Conservation (phyloP, 1,139 yeast genomes). For the Scheffersomyces segobiensis region DNA sequence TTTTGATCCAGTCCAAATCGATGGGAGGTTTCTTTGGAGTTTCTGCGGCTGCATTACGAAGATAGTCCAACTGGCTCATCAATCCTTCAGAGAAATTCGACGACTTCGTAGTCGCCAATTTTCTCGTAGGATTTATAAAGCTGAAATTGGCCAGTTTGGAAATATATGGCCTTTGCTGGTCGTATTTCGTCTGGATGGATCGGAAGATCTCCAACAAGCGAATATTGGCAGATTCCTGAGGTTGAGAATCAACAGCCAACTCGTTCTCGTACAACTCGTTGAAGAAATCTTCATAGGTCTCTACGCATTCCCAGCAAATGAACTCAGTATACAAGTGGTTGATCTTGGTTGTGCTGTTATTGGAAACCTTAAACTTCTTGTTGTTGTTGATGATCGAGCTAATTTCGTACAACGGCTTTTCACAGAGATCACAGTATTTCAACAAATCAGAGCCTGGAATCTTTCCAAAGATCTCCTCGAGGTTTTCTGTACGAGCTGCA, state of each 20-base stretch:
- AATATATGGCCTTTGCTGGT: conserved; percentile 3
- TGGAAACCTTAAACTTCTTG: conserved; percentile 13
- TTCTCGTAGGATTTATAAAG: neutral
- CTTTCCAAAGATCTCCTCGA: conserved; percentile 43
- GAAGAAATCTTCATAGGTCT: conserved; percentile 53
- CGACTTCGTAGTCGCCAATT: neutral
- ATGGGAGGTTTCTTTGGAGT: conserved; percentile 9
- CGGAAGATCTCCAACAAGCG: conserved; percentile 24
- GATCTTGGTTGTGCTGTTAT: conserved; percentile 3
- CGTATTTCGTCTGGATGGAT: conserved; percentile 21
- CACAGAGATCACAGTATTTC: conserved; percentile 65
- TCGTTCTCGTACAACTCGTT: conserved; percentile 28
- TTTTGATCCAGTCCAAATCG: conserved; percentile 28
- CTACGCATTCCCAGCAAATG: conserved; percentile 66
- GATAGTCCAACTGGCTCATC: conserved; percentile 23
- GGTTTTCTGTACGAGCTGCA: conserved; percentile 20
- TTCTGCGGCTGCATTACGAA: conserved; percentile 21
- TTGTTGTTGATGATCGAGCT: conserved; percentile 44
- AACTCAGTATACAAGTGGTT: conserved; percentile 45
- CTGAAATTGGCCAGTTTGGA: neutral
- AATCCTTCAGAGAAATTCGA: conserved; percentile 25
- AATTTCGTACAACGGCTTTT: conserved; percentile 64
- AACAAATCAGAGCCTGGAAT: conserved; percentile 43
- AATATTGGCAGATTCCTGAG: neutral
- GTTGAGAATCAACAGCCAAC: neutral